Percentiles rank a stretch among this genome's conserved stretches.
Evolutionary conservation across 2,329 filamentous ascomycete genomes (phyloP).

Genomic region (Didymella segeticola): DNA sequence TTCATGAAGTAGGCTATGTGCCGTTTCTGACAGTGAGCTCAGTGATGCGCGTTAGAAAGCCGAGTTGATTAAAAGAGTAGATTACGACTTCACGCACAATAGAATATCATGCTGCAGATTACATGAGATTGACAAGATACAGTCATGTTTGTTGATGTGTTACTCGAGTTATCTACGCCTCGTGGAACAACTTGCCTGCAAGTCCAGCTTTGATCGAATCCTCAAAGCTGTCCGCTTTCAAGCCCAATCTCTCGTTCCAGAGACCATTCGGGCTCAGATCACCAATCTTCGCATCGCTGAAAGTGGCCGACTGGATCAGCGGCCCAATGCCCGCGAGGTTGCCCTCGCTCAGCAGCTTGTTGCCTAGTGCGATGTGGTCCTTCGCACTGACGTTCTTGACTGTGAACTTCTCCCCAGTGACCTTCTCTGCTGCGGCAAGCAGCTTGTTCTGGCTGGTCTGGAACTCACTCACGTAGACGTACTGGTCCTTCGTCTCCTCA

Average conservation of each 20-base stretch:
- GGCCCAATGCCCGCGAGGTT: constrained; percentile 37
- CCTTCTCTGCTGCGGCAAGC: constrained; percentile 59
- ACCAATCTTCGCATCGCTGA: constrained; percentile 27
- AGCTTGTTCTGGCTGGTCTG: constrained; percentile 65
- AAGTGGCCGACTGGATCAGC: constrained; percentile 30
- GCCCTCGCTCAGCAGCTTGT: constrained; percentile 46
- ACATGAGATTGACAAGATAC: background rate
- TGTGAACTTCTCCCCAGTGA: constrained; percentile 60
- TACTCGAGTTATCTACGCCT: background rate
- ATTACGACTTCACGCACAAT: background rate
- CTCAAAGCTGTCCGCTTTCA: constrained; percentile 51
- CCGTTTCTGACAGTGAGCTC: too few species aligned
- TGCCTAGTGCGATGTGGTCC: constrained; percentile 38
- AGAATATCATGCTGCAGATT: background rate
- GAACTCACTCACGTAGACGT: constrained; percentile 65
- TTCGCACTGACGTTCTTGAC: constrained; percentile 51
- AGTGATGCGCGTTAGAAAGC: background rate
- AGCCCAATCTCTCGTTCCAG: constrained; percentile 53
- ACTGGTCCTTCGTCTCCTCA: constrained; percentile 63
- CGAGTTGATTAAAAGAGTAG: background rate
- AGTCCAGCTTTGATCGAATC: constrained; percentile 43
- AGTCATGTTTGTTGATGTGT: background rate
- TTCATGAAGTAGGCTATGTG: constrained; percentile 37
- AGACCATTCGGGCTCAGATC: constrained; percentile 32
- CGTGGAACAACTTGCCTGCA: constrained; percentile 11